Evolutionary conservation across 2,329 filamentous ascomycete genomes (phyloP).

Genomic region (Penicillium sclerotigenum): DNA sequence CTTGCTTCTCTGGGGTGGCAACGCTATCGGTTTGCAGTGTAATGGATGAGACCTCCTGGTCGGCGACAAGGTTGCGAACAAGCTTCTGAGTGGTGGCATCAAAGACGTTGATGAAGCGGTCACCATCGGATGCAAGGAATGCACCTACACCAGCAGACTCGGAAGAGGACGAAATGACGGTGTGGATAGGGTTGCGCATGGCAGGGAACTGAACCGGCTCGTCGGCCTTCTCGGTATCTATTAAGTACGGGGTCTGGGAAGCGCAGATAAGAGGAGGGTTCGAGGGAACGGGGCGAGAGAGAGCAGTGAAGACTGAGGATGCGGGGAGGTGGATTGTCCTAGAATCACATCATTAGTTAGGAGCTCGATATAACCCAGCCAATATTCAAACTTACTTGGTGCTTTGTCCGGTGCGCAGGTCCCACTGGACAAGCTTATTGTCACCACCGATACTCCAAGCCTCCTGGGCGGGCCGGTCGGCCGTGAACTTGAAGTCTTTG

Average conservation of each 20-base stretch:
- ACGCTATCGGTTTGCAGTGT: conserved; percentile 33
- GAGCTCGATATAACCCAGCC: conserved; percentile 3
- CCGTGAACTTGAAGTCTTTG: conserved; percentile 51
- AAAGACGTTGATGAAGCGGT: conserved; percentile 52
- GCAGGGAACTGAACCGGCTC: conserved; percentile 46
- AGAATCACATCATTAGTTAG: conserved; percentile 14
- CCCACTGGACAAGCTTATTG: conserved; percentile 53
- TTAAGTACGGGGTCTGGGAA: conserved; percentile 49
- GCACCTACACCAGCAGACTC: conserved; percentile 33
- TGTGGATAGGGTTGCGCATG: conserved; percentile 50
- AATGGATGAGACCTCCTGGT: conserved; percentile 45
- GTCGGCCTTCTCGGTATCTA: conserved; percentile 42
- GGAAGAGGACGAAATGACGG: conserved; percentile 43
- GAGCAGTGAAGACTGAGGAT: conserved; percentile 37
- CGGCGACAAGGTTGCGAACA: conserved; percentile 48
- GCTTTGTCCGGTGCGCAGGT: conserved; percentile 44
- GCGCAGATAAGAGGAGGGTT: conserved; percentile 49
- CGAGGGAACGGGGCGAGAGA: conserved; percentile 42
- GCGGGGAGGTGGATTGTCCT: conserved; percentile 47
- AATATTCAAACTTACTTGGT: conserved; percentile 38
- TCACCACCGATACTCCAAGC: conserved; percentile 56
- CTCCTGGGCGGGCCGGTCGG: conserved; percentile 37
- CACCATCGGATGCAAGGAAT: conserved; percentile 50
- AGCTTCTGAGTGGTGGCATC: conserved; percentile 43
- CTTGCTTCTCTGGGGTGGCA: conserved; percentile 35